Evolutionary conservation across 768 basidiomycete genomes (phyloP), one percentile per base, ranked within the genome.

Genomic region (Tremella mesenterica): DNA sequence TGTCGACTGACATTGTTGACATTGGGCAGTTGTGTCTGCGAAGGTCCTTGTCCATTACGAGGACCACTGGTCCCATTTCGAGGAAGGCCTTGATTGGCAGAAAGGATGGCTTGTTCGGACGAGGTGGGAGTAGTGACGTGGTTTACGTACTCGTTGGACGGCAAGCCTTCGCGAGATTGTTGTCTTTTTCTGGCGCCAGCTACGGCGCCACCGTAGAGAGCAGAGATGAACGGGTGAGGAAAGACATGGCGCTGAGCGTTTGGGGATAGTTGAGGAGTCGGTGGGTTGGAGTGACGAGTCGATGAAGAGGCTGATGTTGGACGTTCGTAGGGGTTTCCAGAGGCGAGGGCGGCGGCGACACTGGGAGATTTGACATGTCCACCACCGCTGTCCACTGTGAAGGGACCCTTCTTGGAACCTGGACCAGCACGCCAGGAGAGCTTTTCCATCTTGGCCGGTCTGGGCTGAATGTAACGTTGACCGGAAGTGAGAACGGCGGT

Each of bases 321-420:
- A 43, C 58, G 26, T 39, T 58, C 49, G 38, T 18, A n/a, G n/a
- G n/a, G 38, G 23, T 41, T 23, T 41, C 20, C 50, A 54, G 26
- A 28, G 29, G 31, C 48, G 48, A 34, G n/a, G 20, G 23, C 9
- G 52, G 20, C 50, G 36, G 29, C 21, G 47, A 27, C 47, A 20
- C 23, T 31, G 39, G n/a, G n/a, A n/a, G n/a, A n/a, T n/a, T n/a
- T n/a, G n/a, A n/a, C n/a, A n/a, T n/a, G 50, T 31, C 60, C 63
- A 50, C 64, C 65, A 36, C 69, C 69, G 25, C 62, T 64, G 59
- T 71, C 69, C 18, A 71, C 69, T 14, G 69, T 71, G 53, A 71
- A 71, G 30, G 64, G 65, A 1, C 69, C 69, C 56, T 71, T 71
- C 57, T 71, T 71, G 25, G 56, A 51, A 4, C 64, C 56, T 23